Evolutionary conservation across 1,284 basidiomycete genomes (phyloP).

Genomic region (Heliocybe sulcata): DNA sequence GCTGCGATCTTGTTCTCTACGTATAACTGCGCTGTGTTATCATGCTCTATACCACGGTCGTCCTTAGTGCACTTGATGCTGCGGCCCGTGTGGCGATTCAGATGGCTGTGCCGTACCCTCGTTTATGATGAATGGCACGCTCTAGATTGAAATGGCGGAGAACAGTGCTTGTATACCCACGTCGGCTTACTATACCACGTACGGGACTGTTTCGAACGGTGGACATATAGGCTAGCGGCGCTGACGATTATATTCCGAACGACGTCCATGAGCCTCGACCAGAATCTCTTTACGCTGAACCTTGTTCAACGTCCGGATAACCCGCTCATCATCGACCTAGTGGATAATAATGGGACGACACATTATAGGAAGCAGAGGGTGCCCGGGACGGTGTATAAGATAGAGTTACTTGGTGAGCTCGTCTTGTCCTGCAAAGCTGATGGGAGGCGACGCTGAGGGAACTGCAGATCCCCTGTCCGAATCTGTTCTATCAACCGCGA

Average conservation of each 20-base stretch:
- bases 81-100: background rate
- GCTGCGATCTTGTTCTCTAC: background rate
- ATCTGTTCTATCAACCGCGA: slow-evolving; percentile 56
- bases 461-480: slow-evolving; percentile 57
- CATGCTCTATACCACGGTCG: too few species aligned
- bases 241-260: background rate
- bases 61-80: too few species aligned
- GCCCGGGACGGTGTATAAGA: slow-evolving; percentile 43
- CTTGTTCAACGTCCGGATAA: slow-evolving; percentile 51
- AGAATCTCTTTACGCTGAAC: slow-evolving; percentile 74
- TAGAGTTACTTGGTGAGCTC: slow-evolving; percentile 56
- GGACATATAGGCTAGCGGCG: too few species aligned
- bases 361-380: slow-evolving; percentile 67
- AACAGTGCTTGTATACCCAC: background rate
- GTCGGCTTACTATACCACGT: background rate
- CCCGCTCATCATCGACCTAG: slow-evolving; percentile 56
- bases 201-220: too few species aligned
- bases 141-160: background rate
- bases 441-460: background rate
- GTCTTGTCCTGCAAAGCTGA: background rate
- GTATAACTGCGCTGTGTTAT: background rate
- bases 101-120: background rate
- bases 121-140: background rate
- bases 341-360: slow-evolving; percentile 50
- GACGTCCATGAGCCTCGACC: slow-evolving; percentile 67